Conservation (phyloP, 352 stramenopile species). For the Phytophthora citrophthora region DNA sequence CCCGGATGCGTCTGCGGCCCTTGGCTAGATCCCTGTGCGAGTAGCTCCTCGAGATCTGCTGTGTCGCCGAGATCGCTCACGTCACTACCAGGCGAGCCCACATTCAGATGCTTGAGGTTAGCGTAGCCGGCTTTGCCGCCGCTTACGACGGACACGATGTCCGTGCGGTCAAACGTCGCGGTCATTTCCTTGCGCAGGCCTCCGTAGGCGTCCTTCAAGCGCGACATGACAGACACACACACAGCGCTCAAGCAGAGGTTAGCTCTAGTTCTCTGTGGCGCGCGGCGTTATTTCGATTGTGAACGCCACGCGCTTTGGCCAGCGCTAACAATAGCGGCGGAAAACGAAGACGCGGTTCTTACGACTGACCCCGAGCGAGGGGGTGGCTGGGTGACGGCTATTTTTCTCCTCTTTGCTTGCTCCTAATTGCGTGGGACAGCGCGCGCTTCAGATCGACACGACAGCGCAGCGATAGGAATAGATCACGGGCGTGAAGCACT, state of each 20-base stretch:
- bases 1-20: constrained; percentile 76
- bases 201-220: constrained; percentile 82
- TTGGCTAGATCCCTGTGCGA: constrained; percentile 74
- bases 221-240: constrained; percentile 49
- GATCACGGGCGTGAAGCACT: constrained; percentile 5
- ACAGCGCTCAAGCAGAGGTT: constrained; percentile 16
- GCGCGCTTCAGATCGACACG: not conserved
- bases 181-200: constrained; percentile 84
- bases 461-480: constrained; percentile 13
- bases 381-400: constrained; percentile 36
- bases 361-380: constrained; percentile 38
- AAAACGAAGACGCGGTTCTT: constrained; percentile 25
- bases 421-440: not conserved
- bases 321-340: constrained; percentile 26
- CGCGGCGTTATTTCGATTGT: constrained; percentile 29
- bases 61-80: constrained; percentile 84
- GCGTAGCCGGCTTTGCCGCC: constrained; percentile 79
- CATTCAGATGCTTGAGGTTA: constrained; percentile 85
- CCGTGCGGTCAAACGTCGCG: constrained; percentile 66
- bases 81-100: constrained; percentile 77
- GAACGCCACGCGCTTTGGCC: constrained; percentile 4
- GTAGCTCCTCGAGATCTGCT: constrained; percentile 78
- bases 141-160: constrained; percentile 74
- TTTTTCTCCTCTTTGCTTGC: constrained; percentile 26
- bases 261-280: constrained; percentile 21